phyloP scores from a whole-genome alignment of 2,329 filamentous ascomycete species.

The Venturia oleaginea region DNA sequence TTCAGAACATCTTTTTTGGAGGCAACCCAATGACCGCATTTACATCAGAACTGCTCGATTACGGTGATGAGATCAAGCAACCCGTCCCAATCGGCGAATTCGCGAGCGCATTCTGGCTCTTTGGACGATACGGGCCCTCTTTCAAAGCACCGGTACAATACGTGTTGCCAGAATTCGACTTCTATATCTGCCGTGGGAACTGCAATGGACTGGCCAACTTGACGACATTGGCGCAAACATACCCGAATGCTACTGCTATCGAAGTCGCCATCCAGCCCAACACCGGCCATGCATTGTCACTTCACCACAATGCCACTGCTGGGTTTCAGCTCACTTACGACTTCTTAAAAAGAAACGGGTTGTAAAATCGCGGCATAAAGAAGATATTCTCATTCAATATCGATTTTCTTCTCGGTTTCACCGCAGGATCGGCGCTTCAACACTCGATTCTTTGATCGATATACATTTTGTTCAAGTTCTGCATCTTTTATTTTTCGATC shows the following conservation, averaged over 20 bases:
- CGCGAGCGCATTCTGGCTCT: slow-evolving; percentile 17
- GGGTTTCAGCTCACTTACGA: slow-evolving; percentile 16
- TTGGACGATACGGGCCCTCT: slow-evolving; percentile 19
- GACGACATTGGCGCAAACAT: slow-evolving; percentile 18
- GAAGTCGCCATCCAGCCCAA: slow-evolving; percentile 27
- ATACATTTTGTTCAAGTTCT: too few relatives aligned
- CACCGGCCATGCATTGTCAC: slow-evolving; percentile 28
- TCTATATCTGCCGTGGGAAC: slow-evolving; percentile 27
- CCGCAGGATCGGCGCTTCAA: too few relatives aligned
- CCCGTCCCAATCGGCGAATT: slow-evolving; percentile 25
- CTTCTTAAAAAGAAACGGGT: slow-evolving; percentile 9
- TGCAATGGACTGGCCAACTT: slow-evolving; percentile 24
- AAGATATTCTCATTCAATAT: background rate
- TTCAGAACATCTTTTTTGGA: slow-evolving; percentile 29
- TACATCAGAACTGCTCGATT: slow-evolving; percentile 23
- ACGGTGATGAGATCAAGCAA: slow-evolving; percentile 26
- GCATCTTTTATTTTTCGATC: too few relatives aligned
- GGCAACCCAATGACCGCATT: slow-evolving; percentile 19
- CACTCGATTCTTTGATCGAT: too few relatives aligned
- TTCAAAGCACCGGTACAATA: slow-evolving; percentile 28
- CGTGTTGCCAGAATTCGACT: slow-evolving; percentile 22
- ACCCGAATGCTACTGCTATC: slow-evolving; percentile 23
- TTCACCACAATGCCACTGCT: slow-evolving; percentile 29
- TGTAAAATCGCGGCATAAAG: background rate
- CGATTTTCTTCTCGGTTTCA: too few relatives aligned